Base-by-base conservation (phyloP, 2,329 filamentous ascomycete genomes). In the Hawksworthiomyces lignivorus region DNA sequence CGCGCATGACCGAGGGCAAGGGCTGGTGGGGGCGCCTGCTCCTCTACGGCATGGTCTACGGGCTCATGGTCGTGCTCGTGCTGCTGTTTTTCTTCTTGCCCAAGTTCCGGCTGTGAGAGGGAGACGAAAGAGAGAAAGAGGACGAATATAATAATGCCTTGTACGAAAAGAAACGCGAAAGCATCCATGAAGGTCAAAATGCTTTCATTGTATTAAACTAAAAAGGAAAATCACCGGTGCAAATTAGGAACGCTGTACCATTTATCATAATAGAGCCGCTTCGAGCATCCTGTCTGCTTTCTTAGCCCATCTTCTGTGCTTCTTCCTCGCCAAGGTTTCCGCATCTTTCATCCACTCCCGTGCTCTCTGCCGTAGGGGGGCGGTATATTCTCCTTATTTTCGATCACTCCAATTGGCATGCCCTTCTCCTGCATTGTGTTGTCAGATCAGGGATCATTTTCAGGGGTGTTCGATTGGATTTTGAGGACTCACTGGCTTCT, bases 11-110 rank as follows among this genome's bases (percentile, higher is more conserved):
- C 14, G 90, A 96, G 65, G 89, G 88, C 4, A 82, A 83, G 58
- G 88, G 88, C 0, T 94, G 84, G 84, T 87, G 76, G 78, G 88
- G 84, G 6, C 68, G 89, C 39, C 76, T 94, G 68, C 70, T 90
- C 63, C 69, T 96, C 47, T 95, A 92, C 67, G 82, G 71, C 29
- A 84, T 86, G 73, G 88, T 96, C 36, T 84, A 82, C 54, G 87
- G 77, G 22, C 61, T 96, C 48, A 90, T 87, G 81, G 54, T 94
- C n/a, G 64, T 78, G 20, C 75, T 87, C 15, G 67, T 95, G 27
- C 53, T 94, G 58, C 62, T 96, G 50, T 89, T 96, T 11, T 90
- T 90, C 67, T 73, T 90, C 38, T 67, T 87, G 57, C 90, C 90
- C 0, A 97, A 96, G 68, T 63, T 96, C 58, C 74, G 90, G 55